Conservation (phyloP, 768 basidiomycete species). For the Dacryopinax spathularia region DNA sequence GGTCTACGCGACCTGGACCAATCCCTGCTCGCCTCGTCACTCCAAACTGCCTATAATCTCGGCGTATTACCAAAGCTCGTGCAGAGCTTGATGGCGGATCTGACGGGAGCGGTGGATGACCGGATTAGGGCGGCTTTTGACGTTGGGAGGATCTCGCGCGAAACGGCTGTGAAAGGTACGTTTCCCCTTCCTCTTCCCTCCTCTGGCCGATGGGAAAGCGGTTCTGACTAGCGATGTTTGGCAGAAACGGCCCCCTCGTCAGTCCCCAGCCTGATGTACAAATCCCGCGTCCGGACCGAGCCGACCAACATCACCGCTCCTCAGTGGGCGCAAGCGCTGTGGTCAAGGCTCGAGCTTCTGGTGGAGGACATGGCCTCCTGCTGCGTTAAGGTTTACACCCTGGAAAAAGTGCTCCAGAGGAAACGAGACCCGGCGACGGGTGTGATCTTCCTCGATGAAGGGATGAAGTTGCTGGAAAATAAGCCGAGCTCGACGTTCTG, state of each 20-base stretch:
- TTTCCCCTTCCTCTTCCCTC: neutral
- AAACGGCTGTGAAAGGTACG: slow-evolving; percentile 65
- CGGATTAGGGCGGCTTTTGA: slow-evolving; percentile 78
- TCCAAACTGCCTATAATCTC: slow-evolving; percentile 93
- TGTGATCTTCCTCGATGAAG: slow-evolving; percentile 75
- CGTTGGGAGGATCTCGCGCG: slow-evolving; percentile 70
- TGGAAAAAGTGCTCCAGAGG: slow-evolving; percentile 83
- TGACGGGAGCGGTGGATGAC: slow-evolving; percentile 69
- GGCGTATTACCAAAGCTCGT: slow-evolving; percentile 72
- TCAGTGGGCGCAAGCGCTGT: slow-evolving; percentile 70
- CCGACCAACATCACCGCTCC: slow-evolving; percentile 79
- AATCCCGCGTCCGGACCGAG: slow-evolving; percentile 75
- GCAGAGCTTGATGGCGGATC: slow-evolving; percentile 57
- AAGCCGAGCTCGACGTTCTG: slow-evolving; percentile 88
- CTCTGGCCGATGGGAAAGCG: too few relatives aligned
- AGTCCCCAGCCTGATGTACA: slow-evolving; percentile 43
- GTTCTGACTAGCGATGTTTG: too few relatives aligned
- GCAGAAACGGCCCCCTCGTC: slow-evolving; percentile 20
- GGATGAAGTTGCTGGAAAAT: slow-evolving; percentile 87
- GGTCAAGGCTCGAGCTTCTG: slow-evolving; percentile 65
- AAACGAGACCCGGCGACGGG: slow-evolving; percentile 75
- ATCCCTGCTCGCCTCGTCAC: slow-evolving; percentile 75
- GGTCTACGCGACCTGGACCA: slow-evolving; percentile 75
- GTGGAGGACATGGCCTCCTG: slow-evolving; percentile 80
- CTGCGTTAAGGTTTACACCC: slow-evolving; percentile 89